phyloP scores from a whole-genome alignment of 331 rosid species.

The Ulmus americana region DNA sequence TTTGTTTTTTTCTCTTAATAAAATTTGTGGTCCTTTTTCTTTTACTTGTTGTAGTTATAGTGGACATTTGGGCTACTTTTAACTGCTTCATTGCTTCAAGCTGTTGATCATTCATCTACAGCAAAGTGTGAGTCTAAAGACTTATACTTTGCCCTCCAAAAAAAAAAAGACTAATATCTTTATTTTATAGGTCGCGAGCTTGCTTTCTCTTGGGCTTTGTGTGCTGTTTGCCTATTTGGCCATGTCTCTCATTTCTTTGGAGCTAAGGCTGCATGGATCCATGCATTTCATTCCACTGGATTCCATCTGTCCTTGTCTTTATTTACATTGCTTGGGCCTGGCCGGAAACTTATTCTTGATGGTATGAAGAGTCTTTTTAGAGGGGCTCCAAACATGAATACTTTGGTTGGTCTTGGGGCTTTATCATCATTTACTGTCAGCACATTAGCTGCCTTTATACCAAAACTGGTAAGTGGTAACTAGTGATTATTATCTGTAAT shows the following conservation, averaged over 20 bases:
- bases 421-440: conserved; percentile 92
- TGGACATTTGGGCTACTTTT: neutral
- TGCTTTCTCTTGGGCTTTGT: conserved; percentile 92
- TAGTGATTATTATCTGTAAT: conserved; percentile 6
- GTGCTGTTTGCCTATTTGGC: conserved; percentile 92
- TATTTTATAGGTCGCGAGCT: conserved; percentile 63
- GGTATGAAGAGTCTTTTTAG: conserved; percentile 79
- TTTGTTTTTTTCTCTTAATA: conserved; percentile 8
- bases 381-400: conserved; percentile 90
- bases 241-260: conserved; percentile 88
- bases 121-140: conserved; percentile 19
- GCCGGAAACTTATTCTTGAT: conserved; percentile 82
- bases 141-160: too few species aligned
- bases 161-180: conserved; percentile 9
- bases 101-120: conserved; percentile 18
- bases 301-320: conserved; percentile 80
- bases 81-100: conserved; percentile 12
- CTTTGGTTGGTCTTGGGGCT: conserved; percentile 97
- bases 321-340: conserved; percentile 92
- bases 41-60: conserved; percentile 15
- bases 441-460: conserved; percentile 69
- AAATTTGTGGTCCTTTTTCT: conserved; percentile 22
- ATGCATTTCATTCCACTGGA: conserved; percentile 71
- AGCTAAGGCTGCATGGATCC: conserved; percentile 75
- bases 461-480: conserved; percentile 56